Evolutionary conservation across 2,329 filamentous ascomycete genomes (phyloP), one percentile per base, ranked within the genome.

Genomic region (Exophiala xenobiotica): DNA sequence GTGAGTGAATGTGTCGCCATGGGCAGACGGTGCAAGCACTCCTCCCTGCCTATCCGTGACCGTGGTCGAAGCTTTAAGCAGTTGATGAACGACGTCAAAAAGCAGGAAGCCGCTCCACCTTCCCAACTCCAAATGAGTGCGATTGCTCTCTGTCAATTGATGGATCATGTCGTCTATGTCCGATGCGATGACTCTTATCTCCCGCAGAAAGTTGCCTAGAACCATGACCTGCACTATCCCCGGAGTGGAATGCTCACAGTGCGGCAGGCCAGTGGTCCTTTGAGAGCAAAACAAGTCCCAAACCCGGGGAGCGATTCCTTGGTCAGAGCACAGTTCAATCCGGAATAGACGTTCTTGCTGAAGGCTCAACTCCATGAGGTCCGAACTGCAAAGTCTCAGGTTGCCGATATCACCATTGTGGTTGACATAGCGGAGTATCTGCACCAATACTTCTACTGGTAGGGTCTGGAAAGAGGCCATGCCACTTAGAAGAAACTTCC

Each of bases 401-500:
- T 29, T 33, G 12, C 39, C 19, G 35, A 56, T 43, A 16, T 49
- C 53, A 18, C 48, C 47, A n/a, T 49, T 45, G 45, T 53, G 35
- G 23, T 42, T 47, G 20, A 29, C 53, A 14, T 53, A 38, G 14
- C 44, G 50, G 9, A 53, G 16, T 18, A 56, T 37, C 35, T 50
- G 49, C 4, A 47, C 35, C 18, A 53, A 14, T 6, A 53, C 39
- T 46, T 56, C 53, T 4, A 35, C 14, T 16, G 53, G 53, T 20
- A 56, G 49, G 4, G 50, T 37, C 6, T 23, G 11, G 8, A 56
- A 24, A 9, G 33, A 24, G 6, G 42, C 14, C 44, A 48, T 55
- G 8, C 6, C 37, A n/a, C n/a, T n/a, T n/a, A n/a, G n/a, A n/a
- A n/a, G n/a, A n/a, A n/a, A n/a, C n/a, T n/a, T n/a, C n/a, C n/a